These are phyloP conservation scores for Phytophthora lateralis DNA, from an alignment of 352 stramenopile species.

Conservation along the genomic window DNA sequence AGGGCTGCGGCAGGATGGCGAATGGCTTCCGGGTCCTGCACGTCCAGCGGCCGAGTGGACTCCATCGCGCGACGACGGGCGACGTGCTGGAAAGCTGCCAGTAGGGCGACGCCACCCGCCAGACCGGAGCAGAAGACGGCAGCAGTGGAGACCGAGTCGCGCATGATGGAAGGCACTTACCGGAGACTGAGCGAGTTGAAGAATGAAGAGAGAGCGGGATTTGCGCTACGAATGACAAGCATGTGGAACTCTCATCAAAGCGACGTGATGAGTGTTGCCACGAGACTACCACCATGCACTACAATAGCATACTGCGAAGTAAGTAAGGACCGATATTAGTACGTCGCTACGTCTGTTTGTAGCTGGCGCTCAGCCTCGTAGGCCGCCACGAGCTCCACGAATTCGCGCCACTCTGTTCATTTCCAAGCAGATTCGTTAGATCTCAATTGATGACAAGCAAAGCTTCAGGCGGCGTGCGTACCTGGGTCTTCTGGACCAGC, in stretches of 20 bases:
- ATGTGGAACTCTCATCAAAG: conserved; percentile 5
- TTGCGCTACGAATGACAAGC: conserved; percentile 9
- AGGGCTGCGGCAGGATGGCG: conserved; percentile 47
- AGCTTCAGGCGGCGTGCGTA: neutral
- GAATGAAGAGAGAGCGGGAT: conserved; percentile 8
- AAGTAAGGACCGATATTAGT: neutral
- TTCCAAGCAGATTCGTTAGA: neutral
- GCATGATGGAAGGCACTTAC: conserved; percentile 10
- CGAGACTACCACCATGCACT: neutral
- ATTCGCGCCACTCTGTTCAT: conserved; percentile 52
- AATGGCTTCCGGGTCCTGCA: conserved; percentile 48
- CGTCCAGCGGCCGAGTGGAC: conserved; percentile 45
- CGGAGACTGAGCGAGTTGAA: conserved; percentile 12
- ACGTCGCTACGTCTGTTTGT: conserved; percentile 3
- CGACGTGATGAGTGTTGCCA: neutral
- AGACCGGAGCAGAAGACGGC: conserved; percentile 50
- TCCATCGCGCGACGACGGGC: conserved; percentile 35
- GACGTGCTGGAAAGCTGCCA: conserved; percentile 44
- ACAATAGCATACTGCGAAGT: neutral
- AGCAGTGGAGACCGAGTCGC: conserved; percentile 24
- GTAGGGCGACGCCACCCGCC: conserved; percentile 43
- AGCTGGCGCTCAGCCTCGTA: conserved; percentile 48
- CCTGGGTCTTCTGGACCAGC: conserved; percentile 21
- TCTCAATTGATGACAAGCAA: neutral
- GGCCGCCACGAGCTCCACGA: conserved; percentile 49